Percentiles rank a stretch among this genome's conserved stretches.
Evolutionary conservation across 169 alveolate species (phyloP).

Genomic region (Cryptosporidium tyzzeri): DNA sequence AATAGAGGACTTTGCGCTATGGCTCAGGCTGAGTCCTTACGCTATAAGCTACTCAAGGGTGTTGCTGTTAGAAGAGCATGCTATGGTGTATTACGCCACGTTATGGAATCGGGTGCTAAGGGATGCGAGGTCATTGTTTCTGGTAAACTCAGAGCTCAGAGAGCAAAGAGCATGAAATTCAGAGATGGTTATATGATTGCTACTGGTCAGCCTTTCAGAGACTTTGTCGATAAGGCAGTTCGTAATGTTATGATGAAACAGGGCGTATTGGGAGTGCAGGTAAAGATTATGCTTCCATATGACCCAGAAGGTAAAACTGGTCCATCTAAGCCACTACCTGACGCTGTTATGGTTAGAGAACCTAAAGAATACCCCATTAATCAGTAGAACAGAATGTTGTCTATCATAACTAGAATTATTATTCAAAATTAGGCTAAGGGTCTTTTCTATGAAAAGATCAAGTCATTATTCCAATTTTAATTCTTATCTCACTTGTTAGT

Average conservation of each 20-base stretch:
- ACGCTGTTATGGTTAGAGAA: constrained; percentile 95
- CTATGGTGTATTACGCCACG: constrained; percentile 96
- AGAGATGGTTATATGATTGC: constrained; percentile 98
- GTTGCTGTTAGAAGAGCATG: constrained; percentile 99
- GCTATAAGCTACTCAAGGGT: constrained; percentile 96
- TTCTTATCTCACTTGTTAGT: not conserved
- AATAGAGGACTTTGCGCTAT: constrained; percentile 98
- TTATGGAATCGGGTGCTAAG: constrained; percentile 98
- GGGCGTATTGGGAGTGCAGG: constrained; percentile 95
- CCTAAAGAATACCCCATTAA: constrained; percentile 86
- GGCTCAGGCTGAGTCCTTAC: constrained; percentile 99
- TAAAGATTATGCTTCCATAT: constrained; percentile 96
- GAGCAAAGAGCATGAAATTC: constrained; percentile 99
- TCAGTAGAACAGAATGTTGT: constrained; percentile 13
- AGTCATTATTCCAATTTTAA: constrained; percentile 13
- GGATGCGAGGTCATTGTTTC: constrained; percentile 99
- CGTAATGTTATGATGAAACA: constrained; percentile 98
- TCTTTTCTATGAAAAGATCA: not conserved
- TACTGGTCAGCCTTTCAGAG: constrained; percentile 98
- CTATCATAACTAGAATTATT: constrained; percentile 12
- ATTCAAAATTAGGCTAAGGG: constrained; percentile 13
- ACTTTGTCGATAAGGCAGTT: constrained; percentile 96
- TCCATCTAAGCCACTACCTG: constrained; percentile 95
- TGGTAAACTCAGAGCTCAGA: constrained; percentile 99
- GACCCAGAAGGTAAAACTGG: constrained; percentile 98